Base-by-base conservation (phyloP, 352 stramenopile genomes). In the Globisporangium iwayamae region DNA sequence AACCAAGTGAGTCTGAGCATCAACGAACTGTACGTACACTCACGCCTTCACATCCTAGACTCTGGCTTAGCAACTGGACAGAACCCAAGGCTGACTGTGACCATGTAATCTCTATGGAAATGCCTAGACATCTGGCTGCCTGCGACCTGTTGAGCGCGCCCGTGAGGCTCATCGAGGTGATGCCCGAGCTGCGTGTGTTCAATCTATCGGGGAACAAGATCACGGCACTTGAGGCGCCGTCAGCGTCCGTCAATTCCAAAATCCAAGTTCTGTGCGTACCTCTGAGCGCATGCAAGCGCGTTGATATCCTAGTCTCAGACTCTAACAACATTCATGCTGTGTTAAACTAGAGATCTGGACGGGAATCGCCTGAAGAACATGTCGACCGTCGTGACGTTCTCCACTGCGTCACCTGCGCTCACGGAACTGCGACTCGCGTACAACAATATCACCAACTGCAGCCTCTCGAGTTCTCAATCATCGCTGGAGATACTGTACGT, bases 181-280 rank as follows among this genome's bases (percentile, higher is more conserved):
- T 73, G 51, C 63, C 67, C 0, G 48, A 60, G 51, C 54, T 73
- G 28, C 41, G 32, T 8, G 36, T 60, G n/a, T 56, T 73, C 54
- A 70, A 73, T 18, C 43, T 67, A 13, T 70, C 67, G 9, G 56
- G 57, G 57, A 73, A 73, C 54, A 55, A 36, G 4, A 70, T 73
- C 48, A 36, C 28, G 11, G 47, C 58, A 4, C 51, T 71, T 14
- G 62, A 62, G 8, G 9, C 20, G 16, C 13, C 62, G 3, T n/a
- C 62, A 0, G 4, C 11, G 1, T 48, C 54, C 4, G 13, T 47
- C 0, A 16, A 38, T 3, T 62, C 43, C 13, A 67, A 62, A 25
- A 22, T 68, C 18, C 56, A 60, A 64, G 56, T 64, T 3, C n/a
- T 68, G 63, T 68, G 14, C 45, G 63, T 63, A 0, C 22, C 22